These are phyloP conservation scores for Penicillium steckii DNA, from an alignment of 495 filamentous ascomycete genomes.

Conservation along the genomic window DNA sequence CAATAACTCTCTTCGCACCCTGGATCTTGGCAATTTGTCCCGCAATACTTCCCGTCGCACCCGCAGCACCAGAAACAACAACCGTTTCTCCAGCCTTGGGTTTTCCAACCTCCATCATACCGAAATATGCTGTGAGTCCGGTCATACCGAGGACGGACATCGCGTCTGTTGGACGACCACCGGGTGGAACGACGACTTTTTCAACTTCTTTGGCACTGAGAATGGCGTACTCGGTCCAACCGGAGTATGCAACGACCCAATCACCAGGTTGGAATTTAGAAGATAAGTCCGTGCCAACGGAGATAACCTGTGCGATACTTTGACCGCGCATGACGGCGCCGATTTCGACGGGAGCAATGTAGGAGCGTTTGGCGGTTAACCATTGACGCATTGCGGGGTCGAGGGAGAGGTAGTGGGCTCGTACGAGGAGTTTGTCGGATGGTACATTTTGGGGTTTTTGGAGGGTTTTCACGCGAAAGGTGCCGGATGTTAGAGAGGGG, in stretches of 20 bases:
- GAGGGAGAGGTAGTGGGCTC: conserved; percentile 68
- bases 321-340: conserved; percentile 67
- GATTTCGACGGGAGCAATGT: conserved; percentile 63
- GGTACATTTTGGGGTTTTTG: conserved; percentile 46
- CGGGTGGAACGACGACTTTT: conserved; percentile 42
- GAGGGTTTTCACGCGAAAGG: conserved; percentile 52
- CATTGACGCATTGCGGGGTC: conserved; percentile 82
- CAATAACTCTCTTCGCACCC: conserved; percentile 53
- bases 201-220: conserved; percentile 44
- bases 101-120: conserved; percentile 57
- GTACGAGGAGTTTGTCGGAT: conserved; percentile 63
- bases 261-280: conserved; percentile 51
- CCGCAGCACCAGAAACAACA: conserved; percentile 67
- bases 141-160: conserved; percentile 60
- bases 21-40: conserved; percentile 68
- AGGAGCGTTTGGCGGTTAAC: conserved; percentile 66
- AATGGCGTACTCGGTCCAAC: conserved; percentile 65
- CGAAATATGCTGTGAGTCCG: conserved; percentile 67
- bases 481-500: conserved; percentile 40
- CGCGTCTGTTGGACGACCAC: conserved; percentile 54
- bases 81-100: conserved; percentile 60
- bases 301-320: conserved; percentile 53
- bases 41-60: conserved; percentile 66
- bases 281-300: conserved; percentile 35
- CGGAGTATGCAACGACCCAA: conserved; percentile 47